Conservation (phyloP, 768 basidiomycete species). For the Termitomyces sp. region DNA sequence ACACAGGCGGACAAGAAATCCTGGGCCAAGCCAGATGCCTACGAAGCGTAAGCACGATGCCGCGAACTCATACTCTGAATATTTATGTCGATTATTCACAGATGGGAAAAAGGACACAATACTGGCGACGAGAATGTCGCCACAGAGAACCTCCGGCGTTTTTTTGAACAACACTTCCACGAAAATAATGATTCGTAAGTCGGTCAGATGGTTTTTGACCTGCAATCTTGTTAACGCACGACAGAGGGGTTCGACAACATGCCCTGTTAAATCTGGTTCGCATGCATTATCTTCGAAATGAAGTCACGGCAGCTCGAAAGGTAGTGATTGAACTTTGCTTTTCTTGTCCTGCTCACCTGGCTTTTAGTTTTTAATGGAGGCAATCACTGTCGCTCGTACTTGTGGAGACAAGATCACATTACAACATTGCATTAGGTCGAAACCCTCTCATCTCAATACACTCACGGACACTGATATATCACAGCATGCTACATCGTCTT, state of each 20-base stretch:
- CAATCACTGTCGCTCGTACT: conserved; percentile 73
- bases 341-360: background rate
- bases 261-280: conserved; percentile 75
- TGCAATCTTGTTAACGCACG: conserved; percentile 1
- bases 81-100: conserved; percentile 25
- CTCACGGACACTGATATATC: conserved; percentile 4
- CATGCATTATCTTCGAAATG: conserved; percentile 72
- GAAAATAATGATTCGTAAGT: conserved; percentile 77
- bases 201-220: background rate
- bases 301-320: conserved; percentile 67
- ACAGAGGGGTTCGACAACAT: conserved; percentile 75
- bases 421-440: conserved; percentile 77
- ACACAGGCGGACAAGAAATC: conserved; percentile 63
- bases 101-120: conserved; percentile 65
- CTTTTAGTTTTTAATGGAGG: conserved; percentile 69
- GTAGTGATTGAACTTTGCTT: conserved; percentile 30
- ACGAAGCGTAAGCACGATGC: conserved; percentile 48
- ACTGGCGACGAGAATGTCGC: conserved; percentile 71
- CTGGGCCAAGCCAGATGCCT: conserved; percentile 62
- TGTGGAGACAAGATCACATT: conserved; percentile 69
- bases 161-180: conserved; percentile 86
- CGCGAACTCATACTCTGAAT: background rate
- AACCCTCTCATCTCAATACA: background rate
- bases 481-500: conserved; percentile 71
- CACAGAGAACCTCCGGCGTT: conserved; percentile 68